Base-by-base conservation (phyloP, 257 asterid genomes). In the Rehmannia glutinosa region DNA sequence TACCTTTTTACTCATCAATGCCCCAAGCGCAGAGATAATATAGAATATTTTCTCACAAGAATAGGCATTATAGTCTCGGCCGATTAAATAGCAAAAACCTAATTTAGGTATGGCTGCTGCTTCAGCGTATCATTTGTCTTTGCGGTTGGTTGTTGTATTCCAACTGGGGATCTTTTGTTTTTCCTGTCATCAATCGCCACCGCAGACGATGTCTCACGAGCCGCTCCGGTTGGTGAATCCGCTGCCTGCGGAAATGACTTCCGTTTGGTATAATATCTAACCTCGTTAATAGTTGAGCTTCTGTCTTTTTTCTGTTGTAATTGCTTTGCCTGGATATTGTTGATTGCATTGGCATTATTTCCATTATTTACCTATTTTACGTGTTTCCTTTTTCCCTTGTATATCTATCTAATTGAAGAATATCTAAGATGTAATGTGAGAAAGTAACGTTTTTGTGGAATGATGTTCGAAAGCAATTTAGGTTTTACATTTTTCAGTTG, bases 221-320 rank as follows among this genome's bases (percentile, higher is more conserved):
- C 84, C 46, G 59, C 83, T 39, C 71, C 86, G 5, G 6, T 11
- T 11, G 72, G 56, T 54, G 72, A 65, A 50, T 55, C 83, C 12
- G 50, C 77, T 13, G 38, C 77, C 50, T 86, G 92, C 77, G 61
- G 70, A 2, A 86, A 83, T 57, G 87, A 78, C 67, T 76, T 72
- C 73, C 83, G 75, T 49, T 70, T 81, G 87, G 92, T 83, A 78
- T 23, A 49, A 23, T 72, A 11, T 53, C 46, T 56, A 36, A 56
- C 10, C 33, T 64, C n/a, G 30, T 41, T 17, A 8, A 12, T 15
- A 27, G 19, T 16, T 65, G 56, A 62, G 35, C 66, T 41, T 49
- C 3, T 8, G 64, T 30, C 28, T 15, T 19, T 56, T 43, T 27
- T n/a, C 2, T 20, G 17, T 62, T 32, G 8, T 2, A 6, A 10